Conservation (phyloP, 139 green algal genomes). For the Spirogloea muscicola region DNA sequence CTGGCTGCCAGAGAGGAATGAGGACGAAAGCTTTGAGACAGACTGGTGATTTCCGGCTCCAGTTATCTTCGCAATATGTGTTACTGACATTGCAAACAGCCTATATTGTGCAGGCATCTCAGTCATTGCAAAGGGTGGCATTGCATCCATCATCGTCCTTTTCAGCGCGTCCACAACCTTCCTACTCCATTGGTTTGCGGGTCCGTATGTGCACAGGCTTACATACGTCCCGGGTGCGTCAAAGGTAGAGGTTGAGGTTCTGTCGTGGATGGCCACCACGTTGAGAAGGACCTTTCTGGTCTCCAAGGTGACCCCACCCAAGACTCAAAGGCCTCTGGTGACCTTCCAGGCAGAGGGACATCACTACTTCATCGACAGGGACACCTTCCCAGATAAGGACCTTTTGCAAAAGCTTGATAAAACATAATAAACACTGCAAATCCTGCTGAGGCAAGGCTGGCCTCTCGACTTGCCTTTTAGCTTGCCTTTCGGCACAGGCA, state of each 20-base stretch:
- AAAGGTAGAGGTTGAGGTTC: slow-evolving; percentile 3
- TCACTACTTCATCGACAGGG: slow-evolving; percentile 10
- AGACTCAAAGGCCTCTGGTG: background rate
- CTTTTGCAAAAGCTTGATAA: background rate
- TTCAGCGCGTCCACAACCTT: slow-evolving; percentile 14
- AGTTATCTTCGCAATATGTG: too few species aligned
- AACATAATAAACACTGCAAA: background rate
- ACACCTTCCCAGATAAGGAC: background rate
- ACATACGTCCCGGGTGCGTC: background rate
- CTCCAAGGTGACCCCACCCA: background rate
- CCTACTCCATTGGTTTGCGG: slow-evolving; percentile 6
- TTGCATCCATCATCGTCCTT: slow-evolving; percentile 10
- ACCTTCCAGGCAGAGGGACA: slow-evolving; percentile 2
- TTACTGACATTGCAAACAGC: too few species aligned
- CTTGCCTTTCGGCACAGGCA: too few species aligned
- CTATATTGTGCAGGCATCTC: too few species aligned
- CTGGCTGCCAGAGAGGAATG: too few species aligned
- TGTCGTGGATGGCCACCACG: slow-evolving; percentile 20
- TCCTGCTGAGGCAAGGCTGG: too few species aligned
- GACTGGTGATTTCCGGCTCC: too few species aligned
- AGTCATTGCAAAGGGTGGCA: background rate
- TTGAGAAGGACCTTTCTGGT: background rate
- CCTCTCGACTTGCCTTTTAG: too few species aligned
- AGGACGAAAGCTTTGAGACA: too few species aligned
- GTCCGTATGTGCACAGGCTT: slow-evolving; percentile 7